Evolutionary conservation across 1,284 basidiomycete genomes (phyloP).

Genomic region (Afroboletus lepidellus): DNA sequence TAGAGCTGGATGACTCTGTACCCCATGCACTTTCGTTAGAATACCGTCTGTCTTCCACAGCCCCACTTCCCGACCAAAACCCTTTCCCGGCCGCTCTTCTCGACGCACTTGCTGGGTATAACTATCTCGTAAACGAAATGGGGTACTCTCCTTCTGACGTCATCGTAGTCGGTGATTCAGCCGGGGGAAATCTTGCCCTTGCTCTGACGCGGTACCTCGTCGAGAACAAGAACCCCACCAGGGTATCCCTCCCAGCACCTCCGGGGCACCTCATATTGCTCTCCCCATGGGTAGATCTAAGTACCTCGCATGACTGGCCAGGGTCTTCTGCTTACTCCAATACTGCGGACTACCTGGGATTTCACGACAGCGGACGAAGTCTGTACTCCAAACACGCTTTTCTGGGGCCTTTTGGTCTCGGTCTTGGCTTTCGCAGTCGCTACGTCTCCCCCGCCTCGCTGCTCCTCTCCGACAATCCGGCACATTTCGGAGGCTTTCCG

Average conservation of each 20-base stretch:
- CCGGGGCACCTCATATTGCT: conserved; percentile 43
- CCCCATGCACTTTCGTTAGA: conserved; percentile 40
- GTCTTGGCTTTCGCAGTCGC: conserved; percentile 10
- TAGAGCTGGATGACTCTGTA: conserved; percentile 24
- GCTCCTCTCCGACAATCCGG: conserved; percentile 1
- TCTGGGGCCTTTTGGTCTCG: conserved; percentile 19
- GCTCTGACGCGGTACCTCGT: conserved; percentile 43
- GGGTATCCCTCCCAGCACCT: conserved; percentile 30
- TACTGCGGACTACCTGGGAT: conserved; percentile 20
- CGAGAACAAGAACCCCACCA: conserved; percentile 18
- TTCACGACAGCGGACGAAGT: conserved; percentile 5
- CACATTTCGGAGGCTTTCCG: conserved; percentile 36
- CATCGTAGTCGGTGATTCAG: conserved; percentile 56
- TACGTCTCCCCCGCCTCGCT: conserved; percentile 21
- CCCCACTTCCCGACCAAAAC: conserved; percentile 23
- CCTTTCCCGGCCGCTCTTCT: conserved; percentile 55
- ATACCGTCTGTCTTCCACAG: conserved; percentile 39
- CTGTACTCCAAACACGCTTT: conserved; percentile 15
- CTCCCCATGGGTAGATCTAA: conserved; percentile 47
- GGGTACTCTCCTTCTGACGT: conserved; percentile 48
- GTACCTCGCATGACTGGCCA: conserved; percentile 24
- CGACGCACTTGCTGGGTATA: conserved; percentile 53
- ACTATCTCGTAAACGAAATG: conserved; percentile 43
- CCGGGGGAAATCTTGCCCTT: conserved; percentile 57
- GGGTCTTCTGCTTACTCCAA: conserved; percentile 27